Percentiles rank a stretch among this genome's conserved stretches.
Conservation (phyloP, 2,329 filamentous ascomycete genomes). For the Sporothrix pallida region DNA sequence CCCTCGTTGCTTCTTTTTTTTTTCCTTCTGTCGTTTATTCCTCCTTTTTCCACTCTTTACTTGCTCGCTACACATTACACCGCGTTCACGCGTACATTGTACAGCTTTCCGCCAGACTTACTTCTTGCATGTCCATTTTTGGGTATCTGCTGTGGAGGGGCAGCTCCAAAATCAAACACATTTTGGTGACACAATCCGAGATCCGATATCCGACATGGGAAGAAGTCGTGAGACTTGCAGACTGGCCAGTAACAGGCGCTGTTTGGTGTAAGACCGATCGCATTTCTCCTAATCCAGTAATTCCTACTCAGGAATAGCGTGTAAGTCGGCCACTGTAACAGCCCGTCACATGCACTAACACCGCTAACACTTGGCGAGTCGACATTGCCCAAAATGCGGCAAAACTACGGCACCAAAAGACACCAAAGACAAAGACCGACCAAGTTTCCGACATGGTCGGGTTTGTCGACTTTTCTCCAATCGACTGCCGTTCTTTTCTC, state of each 20-base stretch:
- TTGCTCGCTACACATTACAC: neutral
- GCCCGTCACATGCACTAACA: neutral
- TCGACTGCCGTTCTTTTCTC: neutral
- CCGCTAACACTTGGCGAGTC: neutral
- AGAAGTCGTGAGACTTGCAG: neutral
- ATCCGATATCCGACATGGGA: slow-evolving; percentile 8
- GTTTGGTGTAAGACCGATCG: slow-evolving; percentile 1
- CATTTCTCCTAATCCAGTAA: slow-evolving; percentile 7
- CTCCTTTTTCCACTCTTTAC: neutral
- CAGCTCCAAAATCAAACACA: neutral
- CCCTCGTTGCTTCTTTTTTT: neutral
- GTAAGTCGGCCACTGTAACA: neutral
- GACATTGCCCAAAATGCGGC: neutral
- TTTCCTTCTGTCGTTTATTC: neutral
- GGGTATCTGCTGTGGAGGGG: neutral
- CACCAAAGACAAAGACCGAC: neutral
- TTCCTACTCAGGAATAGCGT: slow-evolving; percentile 7
- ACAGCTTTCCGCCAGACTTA: neutral
- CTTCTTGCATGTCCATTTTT: neutral
- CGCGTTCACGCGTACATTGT: neutral
- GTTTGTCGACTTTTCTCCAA: slow-evolving; percentile 15
- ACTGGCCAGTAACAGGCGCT: neutral
- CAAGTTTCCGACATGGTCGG: neutral
- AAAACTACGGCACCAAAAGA: neutral
- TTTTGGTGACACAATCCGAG: neutral